These are phyloP conservation scores for Setaria viridis DNA, from an alignment of 202 grass and related monocot species.

Conservation along the genomic window DNA sequence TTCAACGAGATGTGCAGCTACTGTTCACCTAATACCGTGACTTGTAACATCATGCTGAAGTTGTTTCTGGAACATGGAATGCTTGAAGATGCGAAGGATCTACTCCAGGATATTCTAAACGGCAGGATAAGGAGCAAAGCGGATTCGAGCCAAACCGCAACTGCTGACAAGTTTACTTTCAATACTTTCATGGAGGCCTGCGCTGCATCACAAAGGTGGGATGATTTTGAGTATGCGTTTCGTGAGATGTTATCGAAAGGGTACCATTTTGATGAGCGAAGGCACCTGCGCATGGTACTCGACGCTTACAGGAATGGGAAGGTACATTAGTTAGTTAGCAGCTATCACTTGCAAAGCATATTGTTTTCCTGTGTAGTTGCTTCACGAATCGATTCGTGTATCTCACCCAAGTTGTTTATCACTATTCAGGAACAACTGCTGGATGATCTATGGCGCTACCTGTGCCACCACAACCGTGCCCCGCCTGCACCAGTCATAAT, in stretches of 20 bases:
- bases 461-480: slow-evolving; percentile 57
- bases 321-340: slow-evolving; percentile 57
- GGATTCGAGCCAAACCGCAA: slow-evolving; percentile 51
- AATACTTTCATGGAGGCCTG: slow-evolving; percentile 93
- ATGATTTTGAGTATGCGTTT: slow-evolving; percentile 81
- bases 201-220: slow-evolving; percentile 68
- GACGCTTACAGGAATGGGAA: slow-evolving; percentile 84
- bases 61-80: slow-evolving; percentile 70
- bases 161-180: slow-evolving; percentile 91
- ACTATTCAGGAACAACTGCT: slow-evolving; percentile 64
- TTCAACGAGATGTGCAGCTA: slow-evolving; percentile 84
- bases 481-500: slow-evolving; percentile 74
- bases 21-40: slow-evolving; percentile 82
- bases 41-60: slow-evolving; percentile 97
- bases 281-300: slow-evolving; percentile 73
- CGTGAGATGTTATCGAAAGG: slow-evolving; percentile 67
- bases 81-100: slow-evolving; percentile 76
- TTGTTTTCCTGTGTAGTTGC: background rate
- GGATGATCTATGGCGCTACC: slow-evolving; percentile 72
- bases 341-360: background rate
- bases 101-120: slow-evolving; percentile 69
- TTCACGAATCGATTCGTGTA: slow-evolving; percentile 11
- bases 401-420: slow-evolving; percentile 38
- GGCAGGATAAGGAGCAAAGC: slow-evolving; percentile 55
- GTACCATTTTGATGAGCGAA: slow-evolving; percentile 74